These are phyloP conservation scores for Farysia itapuensis DNA, from an alignment of 1,284 basidiomycete species.

Conservation along the genomic window DNA sequence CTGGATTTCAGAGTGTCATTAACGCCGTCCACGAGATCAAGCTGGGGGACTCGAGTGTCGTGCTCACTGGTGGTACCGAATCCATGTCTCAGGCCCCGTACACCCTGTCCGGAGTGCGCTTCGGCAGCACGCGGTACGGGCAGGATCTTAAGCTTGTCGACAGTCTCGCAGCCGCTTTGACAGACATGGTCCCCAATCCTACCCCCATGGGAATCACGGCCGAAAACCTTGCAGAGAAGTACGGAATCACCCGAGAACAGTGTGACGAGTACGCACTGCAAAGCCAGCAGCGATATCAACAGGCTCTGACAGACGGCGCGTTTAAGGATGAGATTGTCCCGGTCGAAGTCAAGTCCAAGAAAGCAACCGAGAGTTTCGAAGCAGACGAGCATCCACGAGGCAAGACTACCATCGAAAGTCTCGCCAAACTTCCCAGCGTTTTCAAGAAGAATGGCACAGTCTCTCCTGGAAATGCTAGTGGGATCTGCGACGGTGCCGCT, in stretches of 20 bases:
- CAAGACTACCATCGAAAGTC: conserved; percentile 87
- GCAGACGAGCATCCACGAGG: conserved; percentile 67
- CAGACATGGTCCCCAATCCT: conserved; percentile 64
- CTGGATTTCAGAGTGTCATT: conserved; percentile 91
- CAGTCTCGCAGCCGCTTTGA: conserved; percentile 64
- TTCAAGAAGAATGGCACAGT: conserved; percentile 88
- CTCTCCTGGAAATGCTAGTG: conserved; percentile 94
- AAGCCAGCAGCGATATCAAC: conserved; percentile 59
- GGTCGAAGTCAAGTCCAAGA: conserved; percentile 58
- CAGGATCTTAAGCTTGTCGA: conserved; percentile 66
- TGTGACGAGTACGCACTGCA: conserved; percentile 68
- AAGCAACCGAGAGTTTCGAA: conserved; percentile 45
- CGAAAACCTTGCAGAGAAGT: conserved; percentile 81
- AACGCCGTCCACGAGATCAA: conserved; percentile 87
- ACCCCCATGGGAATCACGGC: conserved; percentile 72
- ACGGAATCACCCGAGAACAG: conserved; percentile 78
- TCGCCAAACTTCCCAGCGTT: conserved; percentile 79
- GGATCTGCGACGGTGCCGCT: conserved; percentile 94
- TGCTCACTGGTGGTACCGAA: conserved; percentile 94
- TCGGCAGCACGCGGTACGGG: conserved; percentile 61
- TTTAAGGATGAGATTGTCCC: conserved; percentile 61
- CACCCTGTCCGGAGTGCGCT: conserved; percentile 59
- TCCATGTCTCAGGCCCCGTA: conserved; percentile 91
- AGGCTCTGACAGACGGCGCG: conserved; percentile 62
- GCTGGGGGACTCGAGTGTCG: conserved; percentile 79